phyloP scores from a whole-genome alignment of 2,329 filamentous ascomycete genomes.

The Hypoxylon sp. region DNA sequence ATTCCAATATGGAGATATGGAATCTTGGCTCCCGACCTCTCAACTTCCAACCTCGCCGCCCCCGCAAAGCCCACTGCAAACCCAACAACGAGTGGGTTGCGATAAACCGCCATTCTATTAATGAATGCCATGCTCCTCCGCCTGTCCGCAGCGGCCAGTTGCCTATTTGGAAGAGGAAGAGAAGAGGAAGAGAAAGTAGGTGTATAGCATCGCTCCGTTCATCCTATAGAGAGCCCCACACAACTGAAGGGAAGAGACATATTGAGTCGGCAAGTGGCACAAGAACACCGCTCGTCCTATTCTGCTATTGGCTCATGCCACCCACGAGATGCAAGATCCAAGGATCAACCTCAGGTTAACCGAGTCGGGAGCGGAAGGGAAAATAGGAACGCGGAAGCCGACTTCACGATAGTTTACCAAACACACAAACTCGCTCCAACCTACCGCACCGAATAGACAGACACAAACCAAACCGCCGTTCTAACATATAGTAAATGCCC shows the following conservation, averaged over 20 bases:
- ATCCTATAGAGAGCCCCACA: constrained; percentile 36
- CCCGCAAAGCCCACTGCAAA: constrained; percentile 18
- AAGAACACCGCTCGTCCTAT: constrained; percentile 4
- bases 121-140: constrained; percentile 38
- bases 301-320: constrained; percentile 22
- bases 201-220: constrained; percentile 31
- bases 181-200: constrained; percentile 9
- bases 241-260: constrained; percentile 20
- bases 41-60: constrained; percentile 17
- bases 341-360: constrained; percentile 42
- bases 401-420: constrained; percentile 32
- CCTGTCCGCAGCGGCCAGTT: constrained; percentile 42
- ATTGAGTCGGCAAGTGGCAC: constrained; percentile 29
- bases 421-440: constrained; percentile 6
- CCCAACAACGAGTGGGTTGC: constrained; percentile 18
- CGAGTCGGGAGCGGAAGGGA: constrained; percentile 46
- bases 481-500: constrained; percentile 29
- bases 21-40: constrained; percentile 17
- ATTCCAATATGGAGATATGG: constrained; percentile 18
- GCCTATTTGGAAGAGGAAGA: constrained; percentile 20
- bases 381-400: constrained; percentile 10
- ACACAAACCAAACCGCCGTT: constrained; percentile 6
- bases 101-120: constrained; percentile 21
- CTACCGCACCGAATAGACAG: constrained; percentile 12
- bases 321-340: constrained; percentile 28